Base-by-base conservation (phyloP, 495 filamentous ascomycete species). In the Talaromyces ruber region DNA sequence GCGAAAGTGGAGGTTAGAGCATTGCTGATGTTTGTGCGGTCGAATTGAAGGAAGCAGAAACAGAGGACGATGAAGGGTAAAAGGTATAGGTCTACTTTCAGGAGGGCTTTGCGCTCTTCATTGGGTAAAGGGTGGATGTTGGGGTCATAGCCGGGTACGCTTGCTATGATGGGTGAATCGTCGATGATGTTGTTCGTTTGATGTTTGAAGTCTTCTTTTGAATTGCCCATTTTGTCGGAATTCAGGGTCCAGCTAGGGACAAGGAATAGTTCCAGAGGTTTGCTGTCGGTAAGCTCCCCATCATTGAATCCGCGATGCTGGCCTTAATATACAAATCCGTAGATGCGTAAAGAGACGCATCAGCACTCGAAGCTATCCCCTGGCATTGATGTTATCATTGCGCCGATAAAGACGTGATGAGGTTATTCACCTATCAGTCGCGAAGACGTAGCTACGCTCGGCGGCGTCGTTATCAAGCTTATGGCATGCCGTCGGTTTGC, bases 21-120 rank as follows among this genome's bases (percentile, higher is more conserved):
- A 21, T 60, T 60, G 18, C 58, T 37, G 37, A 60, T 50, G 26
- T 60, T 60, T 47, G 58, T 60, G 25, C 58, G 58, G 18, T 60
- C 58, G 7, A 60, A 60, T 50, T 60, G 58, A 5, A 60, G 58
- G 14, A 60, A 60, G 25, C 58, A 60, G 34, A 60, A 60, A 60
- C 58, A 60, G 8, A 60, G 18, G 14, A 60, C 58, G 26, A 60
- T 60, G 16, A 60, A 60, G 3, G 58, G 58, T 2, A 60, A 14
- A 1, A 60, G 21, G 12, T 43, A 50, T 4, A 60, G 58, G 21
- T 60, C 58, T 30, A 14, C 58, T 37, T 60, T 60, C 6, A 60
- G 39, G 6, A 60, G 6, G 9, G 58, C 58, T 32, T 22, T 60
- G 21, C 43, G 16, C 22, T 28, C 24, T 51, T 60, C 58, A 6